These are phyloP conservation scores for Pseudocercospora ulei DNA, from an alignment of 2,329 filamentous ascomycete genomes.

Conservation along the genomic window DNA sequence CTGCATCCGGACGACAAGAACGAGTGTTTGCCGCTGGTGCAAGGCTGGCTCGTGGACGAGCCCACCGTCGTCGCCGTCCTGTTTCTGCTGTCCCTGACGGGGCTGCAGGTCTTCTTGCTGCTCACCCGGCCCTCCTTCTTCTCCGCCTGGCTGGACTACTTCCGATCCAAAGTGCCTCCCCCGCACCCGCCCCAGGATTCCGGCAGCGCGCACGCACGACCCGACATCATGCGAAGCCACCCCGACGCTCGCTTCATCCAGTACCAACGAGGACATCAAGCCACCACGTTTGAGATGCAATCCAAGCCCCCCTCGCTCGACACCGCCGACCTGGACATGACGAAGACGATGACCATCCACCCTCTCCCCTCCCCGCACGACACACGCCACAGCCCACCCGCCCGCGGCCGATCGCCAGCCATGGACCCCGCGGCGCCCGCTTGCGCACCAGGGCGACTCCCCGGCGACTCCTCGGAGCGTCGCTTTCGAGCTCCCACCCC, in stretches of 20 bases:
- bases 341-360: constrained; percentile 7
- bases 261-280: constrained; percentile 27
- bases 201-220: constrained; percentile 66
- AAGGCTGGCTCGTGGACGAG: constrained; percentile 59
- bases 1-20: constrained; percentile 50
- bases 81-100: constrained; percentile 68
- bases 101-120: constrained; percentile 73
- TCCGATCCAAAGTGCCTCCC: constrained; percentile 40
- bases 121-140: constrained; percentile 79
- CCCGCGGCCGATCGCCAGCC: constrained; percentile 10
- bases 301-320: constrained; percentile 19
- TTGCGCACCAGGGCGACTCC: constrained; percentile 11
- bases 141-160: constrained; percentile 65
- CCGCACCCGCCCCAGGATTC: constrained; percentile 65
- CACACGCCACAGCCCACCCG: constrained; percentile 16
- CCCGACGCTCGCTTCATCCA: constrained; percentile 23
- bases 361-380: constrained; percentile 17
- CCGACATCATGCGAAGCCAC: constrained; percentile 21
- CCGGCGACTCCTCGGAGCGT: constrained; percentile 14
- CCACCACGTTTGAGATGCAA: constrained; percentile 33
- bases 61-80: constrained; percentile 71
- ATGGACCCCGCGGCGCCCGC: constrained; percentile 6
- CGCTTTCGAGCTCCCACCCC: constrained; percentile 13
- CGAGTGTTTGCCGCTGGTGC: constrained; percentile 54
- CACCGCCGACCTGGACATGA: constrained; percentile 20